Conservation (phyloP, 2,329 filamentous ascomycete genomes). For the Penicillium sp. region DNA sequence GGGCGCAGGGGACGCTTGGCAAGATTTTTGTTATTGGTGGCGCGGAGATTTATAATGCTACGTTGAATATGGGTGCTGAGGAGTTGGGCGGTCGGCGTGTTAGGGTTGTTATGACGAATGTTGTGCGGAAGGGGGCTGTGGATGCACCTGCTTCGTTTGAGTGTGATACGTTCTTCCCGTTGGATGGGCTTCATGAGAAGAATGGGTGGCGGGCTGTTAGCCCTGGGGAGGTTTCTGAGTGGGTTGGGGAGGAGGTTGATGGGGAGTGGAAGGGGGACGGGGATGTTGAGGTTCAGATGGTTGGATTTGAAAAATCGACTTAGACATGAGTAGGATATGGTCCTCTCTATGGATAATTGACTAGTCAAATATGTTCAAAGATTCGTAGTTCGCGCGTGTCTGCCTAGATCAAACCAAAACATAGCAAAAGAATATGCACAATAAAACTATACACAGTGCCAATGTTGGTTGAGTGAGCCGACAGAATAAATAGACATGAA, state of each 20-base stretch:
- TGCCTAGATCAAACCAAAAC: not conserved
- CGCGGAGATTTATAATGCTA: slow-evolving; percentile 75
- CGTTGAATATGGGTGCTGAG: slow-evolving; percentile 49
- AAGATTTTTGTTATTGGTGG: slow-evolving; percentile 87
- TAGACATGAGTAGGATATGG: not conserved
- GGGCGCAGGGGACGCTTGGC: slow-evolving; percentile 41
- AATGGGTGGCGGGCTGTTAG: slow-evolving; percentile 37
- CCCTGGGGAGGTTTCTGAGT: slow-evolving; percentile 37
- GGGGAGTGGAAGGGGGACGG: slow-evolving; percentile 50
- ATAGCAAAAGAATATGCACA: not conserved
- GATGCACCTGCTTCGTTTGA: slow-evolving; percentile 39
- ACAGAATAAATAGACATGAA: not conserved
- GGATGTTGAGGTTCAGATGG: slow-evolving; percentile 51
- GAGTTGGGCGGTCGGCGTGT: slow-evolving; percentile 19
- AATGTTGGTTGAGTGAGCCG: not conserved
- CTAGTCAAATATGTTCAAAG: not conserved
- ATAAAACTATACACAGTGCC: slow-evolving; percentile 1
- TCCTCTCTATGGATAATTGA: not conserved
- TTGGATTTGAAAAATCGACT: slow-evolving; percentile 44
- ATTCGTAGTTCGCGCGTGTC: not conserved
- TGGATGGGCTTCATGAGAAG: slow-evolving; percentile 34
- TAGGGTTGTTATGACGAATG: slow-evolving; percentile 44
- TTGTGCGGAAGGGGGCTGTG: slow-evolving; percentile 29
- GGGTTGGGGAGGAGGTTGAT: slow-evolving; percentile 45
- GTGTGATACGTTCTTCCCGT: slow-evolving; percentile 52